Evolutionary conservation across 1,284 basidiomycete genomes (phyloP), one percentile per base, ranked within the genome.

Genomic region (Hypsizygus ulmarius): DNA sequence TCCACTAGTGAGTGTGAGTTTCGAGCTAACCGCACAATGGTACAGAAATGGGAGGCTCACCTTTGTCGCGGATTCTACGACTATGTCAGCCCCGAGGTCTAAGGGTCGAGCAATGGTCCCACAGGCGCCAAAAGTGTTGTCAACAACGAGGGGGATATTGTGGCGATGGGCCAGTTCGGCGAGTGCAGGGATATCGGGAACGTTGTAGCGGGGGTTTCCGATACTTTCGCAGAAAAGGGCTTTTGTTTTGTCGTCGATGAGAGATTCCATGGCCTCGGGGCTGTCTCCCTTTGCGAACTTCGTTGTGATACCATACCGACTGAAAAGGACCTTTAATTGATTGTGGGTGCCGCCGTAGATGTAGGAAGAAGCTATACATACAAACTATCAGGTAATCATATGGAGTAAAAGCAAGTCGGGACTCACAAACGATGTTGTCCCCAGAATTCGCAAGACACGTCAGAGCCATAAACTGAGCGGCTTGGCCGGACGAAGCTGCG

Each of bases 1-100:
- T 87, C 87, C 87, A 90, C 64, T 90, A n/a, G n/a, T n/a, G n/a
- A n/a, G n/a, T n/a, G 87, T 9, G 84, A 88, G 3, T 84, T 82
- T 43, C 78, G 82, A 66, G 19, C 36, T 21, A 49, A 35, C 53
- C 15, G 28, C 3, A 16, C 40, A 42, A 41, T 18, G 3, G 3
- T 12, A 30, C 18, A 9, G 12, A 38, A 19, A 25, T 14, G 10
- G 16, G 16, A 5, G 15, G 12, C 42, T 28, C 5, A 50, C 46
- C 43, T 51, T 49, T 14, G 46, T 49, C 7, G 48, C 49, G 14
- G 46, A 56, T 39, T 48, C 28, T 71, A 74, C 61, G 51, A 90
- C 76, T 45, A 91, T 85, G 59, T 91, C 81, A 40, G 85, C 87
- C 27, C 88, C 88, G 49, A 80, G 75, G 35, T 84, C 79, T 39